phyloP scores from a whole-genome alignment of 164 flowering plant species.

The Magnolia kwangsiensis region DNA sequence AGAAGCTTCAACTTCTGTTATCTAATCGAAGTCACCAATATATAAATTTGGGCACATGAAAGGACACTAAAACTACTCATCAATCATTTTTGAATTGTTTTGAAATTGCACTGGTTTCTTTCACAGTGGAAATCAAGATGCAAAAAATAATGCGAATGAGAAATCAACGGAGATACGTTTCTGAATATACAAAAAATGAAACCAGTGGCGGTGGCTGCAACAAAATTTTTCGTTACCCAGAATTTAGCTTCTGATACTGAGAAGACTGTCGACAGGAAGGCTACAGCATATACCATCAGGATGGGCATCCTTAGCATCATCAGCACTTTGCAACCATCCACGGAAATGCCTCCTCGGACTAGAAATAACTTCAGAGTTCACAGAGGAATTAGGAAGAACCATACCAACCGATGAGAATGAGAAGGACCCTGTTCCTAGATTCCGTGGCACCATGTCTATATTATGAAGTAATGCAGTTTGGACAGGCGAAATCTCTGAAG shows the following conservation, averaged over 20 bases:
- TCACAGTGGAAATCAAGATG: background rate
- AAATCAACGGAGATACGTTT: background rate
- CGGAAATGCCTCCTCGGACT: background rate
- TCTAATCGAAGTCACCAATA: background rate
- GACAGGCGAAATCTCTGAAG: background rate
- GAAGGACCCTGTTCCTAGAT: background rate
- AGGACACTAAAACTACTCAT: background rate
- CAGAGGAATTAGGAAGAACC: background rate
- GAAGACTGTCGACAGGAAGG: background rate
- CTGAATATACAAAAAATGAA: background rate
- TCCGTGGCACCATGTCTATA: background rate
- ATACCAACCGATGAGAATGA: background rate
- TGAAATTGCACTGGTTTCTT: background rate
- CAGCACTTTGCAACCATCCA: constrained; percentile 1
- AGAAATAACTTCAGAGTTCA: background rate
- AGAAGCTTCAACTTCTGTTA: background rate
- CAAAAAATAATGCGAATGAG: background rate
- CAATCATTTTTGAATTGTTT: background rate
- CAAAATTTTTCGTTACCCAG: background rate
- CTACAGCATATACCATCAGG: background rate
- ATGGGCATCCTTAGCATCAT: background rate
- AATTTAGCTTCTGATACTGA: constrained; percentile 7
- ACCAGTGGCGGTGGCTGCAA: background rate
- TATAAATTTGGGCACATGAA: background rate
- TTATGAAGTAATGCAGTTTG: background rate